Evolutionary conservation across 2,329 filamentous ascomycete genomes (phyloP).

Genomic region (Fusarium austroafricanum): DNA sequence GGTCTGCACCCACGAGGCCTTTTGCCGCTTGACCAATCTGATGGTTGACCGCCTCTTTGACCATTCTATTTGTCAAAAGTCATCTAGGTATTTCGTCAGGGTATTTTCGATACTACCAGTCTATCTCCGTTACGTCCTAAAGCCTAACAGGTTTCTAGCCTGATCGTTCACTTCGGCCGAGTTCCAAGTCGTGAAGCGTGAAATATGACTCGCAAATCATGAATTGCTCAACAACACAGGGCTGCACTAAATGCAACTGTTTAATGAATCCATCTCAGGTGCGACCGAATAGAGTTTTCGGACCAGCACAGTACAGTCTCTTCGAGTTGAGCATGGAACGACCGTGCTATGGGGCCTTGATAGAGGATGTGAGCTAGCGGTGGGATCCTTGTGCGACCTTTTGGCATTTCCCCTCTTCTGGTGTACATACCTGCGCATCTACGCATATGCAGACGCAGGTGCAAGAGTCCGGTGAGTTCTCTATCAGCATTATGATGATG

Average conservation of each 20-base stretch:
- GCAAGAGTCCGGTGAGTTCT: constrained; percentile 37
- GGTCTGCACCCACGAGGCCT: constrained; percentile 32
- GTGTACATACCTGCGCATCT: constrained; percentile 41
- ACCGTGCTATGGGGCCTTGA: constrained; percentile 39
- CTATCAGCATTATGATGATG: constrained; percentile 21
- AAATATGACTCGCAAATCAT: constrained; percentile 39
- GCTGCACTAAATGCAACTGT: constrained; percentile 40
- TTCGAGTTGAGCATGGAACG: constrained; percentile 34
- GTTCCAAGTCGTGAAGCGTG: constrained; percentile 29
- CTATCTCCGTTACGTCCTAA: constrained; percentile 30
- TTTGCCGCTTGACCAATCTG: constrained; percentile 39
- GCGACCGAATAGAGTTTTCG: constrained; percentile 40
- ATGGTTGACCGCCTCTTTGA: constrained; percentile 43
- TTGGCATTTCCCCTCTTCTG: constrained; percentile 37
- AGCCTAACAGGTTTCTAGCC: constrained; percentile 22
- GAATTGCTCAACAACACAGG: constrained; percentile 35
- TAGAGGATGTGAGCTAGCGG: constrained; percentile 37
- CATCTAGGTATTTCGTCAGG: constrained; percentile 23
- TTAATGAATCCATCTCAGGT: constrained; percentile 45
- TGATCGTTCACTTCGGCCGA: constrained; percentile 23
- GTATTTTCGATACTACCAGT: constrained; percentile 14
- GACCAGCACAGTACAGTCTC: constrained; percentile 41
- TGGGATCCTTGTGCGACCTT: constrained; percentile 35
- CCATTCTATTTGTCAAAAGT: constrained; percentile 37
- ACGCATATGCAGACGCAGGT: constrained; percentile 42